A percentile compares a stretch with the other conserved stretches of the same genome.
Evolutionary conservation across 2,329 filamentous ascomycete species (phyloP).

Genomic region (Colletotrichum limetticola): DNA sequence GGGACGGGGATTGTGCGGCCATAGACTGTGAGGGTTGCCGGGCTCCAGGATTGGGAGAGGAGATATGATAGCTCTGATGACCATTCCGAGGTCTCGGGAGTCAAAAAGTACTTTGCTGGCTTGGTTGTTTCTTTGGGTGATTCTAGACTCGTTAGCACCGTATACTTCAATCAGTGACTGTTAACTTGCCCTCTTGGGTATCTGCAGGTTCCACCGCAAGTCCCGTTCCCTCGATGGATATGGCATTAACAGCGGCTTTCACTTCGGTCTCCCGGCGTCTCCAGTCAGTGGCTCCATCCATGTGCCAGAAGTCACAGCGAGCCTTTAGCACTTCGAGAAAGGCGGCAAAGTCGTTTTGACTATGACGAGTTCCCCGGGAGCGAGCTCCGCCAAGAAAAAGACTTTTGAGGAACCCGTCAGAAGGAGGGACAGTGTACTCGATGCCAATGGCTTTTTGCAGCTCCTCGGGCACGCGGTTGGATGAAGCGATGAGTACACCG

Average conservation of each 20-base stretch:
- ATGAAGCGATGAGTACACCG: slow-evolving; percentile 82
- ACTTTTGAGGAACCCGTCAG: slow-evolving; percentile 61
- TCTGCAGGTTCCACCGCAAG: background rate
- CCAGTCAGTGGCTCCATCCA: slow-evolving; percentile 81
- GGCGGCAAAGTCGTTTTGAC: slow-evolving; percentile 76
- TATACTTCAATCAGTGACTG: too few relatives aligned
- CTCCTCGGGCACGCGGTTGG: slow-evolving; percentile 86
- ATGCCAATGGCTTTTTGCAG: slow-evolving; percentile 79
- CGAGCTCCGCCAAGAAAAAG: slow-evolving; percentile 45
- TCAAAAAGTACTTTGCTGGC: slow-evolving; percentile 27
- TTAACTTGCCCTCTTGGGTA: slow-evolving; percentile 7
- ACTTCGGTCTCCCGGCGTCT: slow-evolving; percentile 63
- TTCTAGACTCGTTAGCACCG: background rate
- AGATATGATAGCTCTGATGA: slow-evolving; percentile 4
- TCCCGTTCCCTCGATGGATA: background rate
- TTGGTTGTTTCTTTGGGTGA: slow-evolving; percentile 11
- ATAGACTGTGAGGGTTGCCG: slow-evolving; percentile 64
- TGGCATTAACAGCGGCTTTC: slow-evolving; percentile 34
- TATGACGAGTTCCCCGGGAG: slow-evolving; percentile 61
- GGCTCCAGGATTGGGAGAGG: slow-evolving; percentile 49
- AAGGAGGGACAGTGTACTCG: slow-evolving; percentile 69
- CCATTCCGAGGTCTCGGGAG: slow-evolving; percentile 21
- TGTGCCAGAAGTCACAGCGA: slow-evolving; percentile 85
- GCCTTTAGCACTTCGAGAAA: slow-evolving; percentile 82
- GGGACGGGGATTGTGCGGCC: slow-evolving; percentile 72